A percentile compares a stretch with the other conserved stretches of the same genome.
phyloP scores from a whole-genome alignment of 129 eudicot species.

The Rutidosis leptorrhynchoides region DNA sequence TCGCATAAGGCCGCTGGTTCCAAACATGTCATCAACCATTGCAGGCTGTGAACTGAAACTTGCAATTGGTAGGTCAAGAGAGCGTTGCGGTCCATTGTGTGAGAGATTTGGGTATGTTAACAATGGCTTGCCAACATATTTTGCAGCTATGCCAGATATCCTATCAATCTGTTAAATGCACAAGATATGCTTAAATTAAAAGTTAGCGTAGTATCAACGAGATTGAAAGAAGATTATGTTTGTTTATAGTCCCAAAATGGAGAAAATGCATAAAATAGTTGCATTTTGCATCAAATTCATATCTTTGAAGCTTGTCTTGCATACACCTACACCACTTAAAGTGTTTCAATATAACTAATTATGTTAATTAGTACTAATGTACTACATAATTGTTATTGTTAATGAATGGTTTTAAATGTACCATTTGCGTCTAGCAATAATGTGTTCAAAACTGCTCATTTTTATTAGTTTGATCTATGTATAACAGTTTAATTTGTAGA shows the following conservation, averaged over 20 bases:
- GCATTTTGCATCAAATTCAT: background rate
- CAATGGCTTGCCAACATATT: slow-evolving; percentile 69
- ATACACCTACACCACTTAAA: background rate
- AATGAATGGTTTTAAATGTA: background rate
- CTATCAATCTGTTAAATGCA: slow-evolving; percentile 53
- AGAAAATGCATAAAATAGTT: background rate
- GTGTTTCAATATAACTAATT: background rate
- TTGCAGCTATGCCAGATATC: slow-evolving; percentile 73
- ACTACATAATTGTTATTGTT: background rate
- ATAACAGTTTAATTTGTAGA: background rate
- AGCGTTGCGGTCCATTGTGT: slow-evolving; percentile 27
- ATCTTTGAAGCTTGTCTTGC: background rate
- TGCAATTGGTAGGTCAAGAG: slow-evolving; percentile 36
- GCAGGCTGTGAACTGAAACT: slow-evolving; percentile 38
- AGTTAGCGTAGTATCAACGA: too few species aligned
- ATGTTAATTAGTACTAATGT: too few species aligned
- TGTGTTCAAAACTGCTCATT: background rate
- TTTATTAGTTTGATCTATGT: background rate
- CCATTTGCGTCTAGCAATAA: background rate
- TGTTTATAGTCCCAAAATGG: too few species aligned
- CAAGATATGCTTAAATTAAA: background rate
- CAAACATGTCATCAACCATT: slow-evolving; percentile 40
- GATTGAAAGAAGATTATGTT: too few species aligned
- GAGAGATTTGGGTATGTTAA: slow-evolving; percentile 39
- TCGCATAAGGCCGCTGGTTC: slow-evolving; percentile 41